Base-by-base conservation (phyloP, 2,329 filamentous ascomycete species). In the Cordyceps pruinosa region DNA sequence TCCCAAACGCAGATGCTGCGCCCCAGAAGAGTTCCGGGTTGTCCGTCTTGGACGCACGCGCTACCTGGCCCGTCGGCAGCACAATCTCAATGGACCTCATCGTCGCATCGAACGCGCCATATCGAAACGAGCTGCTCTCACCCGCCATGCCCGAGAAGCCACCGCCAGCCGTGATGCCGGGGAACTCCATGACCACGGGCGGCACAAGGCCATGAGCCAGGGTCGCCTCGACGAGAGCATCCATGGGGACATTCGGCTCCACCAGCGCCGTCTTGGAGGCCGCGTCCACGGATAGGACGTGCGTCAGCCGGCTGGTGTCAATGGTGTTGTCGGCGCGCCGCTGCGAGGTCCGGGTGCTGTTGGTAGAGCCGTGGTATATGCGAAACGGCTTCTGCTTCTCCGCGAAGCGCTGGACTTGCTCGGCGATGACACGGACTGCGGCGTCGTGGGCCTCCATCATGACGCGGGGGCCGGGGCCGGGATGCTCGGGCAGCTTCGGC, bases 341-440 rank as follows among this genome's bases (percentile, higher is more conserved):
- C 21, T 74, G 71, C 8, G 77, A 77, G 26, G 79, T 78, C 8
- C 88, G 84, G 37, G 88, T 91, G 70, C 84, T 89, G 72, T 89
- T 90, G 26, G 88, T 90, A 0, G 86, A 84, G 60, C 88, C 88
- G 71, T 91, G 88, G 64, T 84, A 88, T 66, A 91, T 85, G n/a
- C 87, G 80, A 70, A 89, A 91, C 2, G 85, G 81, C 66, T 75
- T 69, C 58, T 73, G 68, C 8, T 63, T 66, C 3, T 69, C 65
- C 53, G 76, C 67, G 62, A 82, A 81, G 5, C 73, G 65, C 58
- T 69, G 69, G 32, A 81, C 71, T 23, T 74, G 70, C 32, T 68
- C 64, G 0, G 78, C 71, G 47, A 82, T 73, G 54, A 66, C 64
- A 19, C 66, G 60, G n/a, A 82, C 77, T 9, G 72, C 70, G 3